Evolutionary conservation across 192 early-diverging fungal genomes (phyloP), one percentile per base, ranked within the genome.

Genomic region (Podila horticola): DNA sequence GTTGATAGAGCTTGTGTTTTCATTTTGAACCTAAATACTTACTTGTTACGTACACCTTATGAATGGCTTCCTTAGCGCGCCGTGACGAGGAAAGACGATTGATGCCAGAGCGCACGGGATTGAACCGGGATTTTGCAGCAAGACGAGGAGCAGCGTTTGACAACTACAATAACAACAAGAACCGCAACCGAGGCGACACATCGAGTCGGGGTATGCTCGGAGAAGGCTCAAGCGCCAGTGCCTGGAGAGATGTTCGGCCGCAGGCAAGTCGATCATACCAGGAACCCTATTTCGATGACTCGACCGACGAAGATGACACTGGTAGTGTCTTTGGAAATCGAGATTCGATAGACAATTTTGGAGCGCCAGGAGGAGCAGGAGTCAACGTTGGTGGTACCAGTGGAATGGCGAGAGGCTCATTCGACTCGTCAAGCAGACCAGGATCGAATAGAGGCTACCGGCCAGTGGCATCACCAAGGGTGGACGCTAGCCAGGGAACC

Each of bases 201-300:
- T 15, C 62, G 31, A 51, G 65, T 17, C 76, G 71, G 9, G 55
- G 66, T 13, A 60, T 81, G 38, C 70, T 81, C 24, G 67, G 71
- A 5, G 77, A 81, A 59, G 66, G 77, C 12, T 81, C 77, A 19
- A 81, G 77, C 58, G 62, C 77, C 3, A 81, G 33, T 50, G 77
- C 62, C 31, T 81, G 77, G 77, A 62, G 77, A 20, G 77, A 81
- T 62, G 66, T 81, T 26, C 49, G 77, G 30, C 76, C 76, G 13
- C 38, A 64, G 10, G 67, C 71, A 26, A 73, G 62, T 26, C 66
- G 66, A 15, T 30, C 75, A 5, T 73, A 69, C 61, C 70, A 72
- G 15, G 77, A 81, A 15, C 66, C 70, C 3, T 81, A 81, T 31
- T 81, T 69, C 64, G 77, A 81, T 57, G 77, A 81, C 57, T 73